Percentiles rank a stretch among this genome's conserved stretches.
Conservation (phyloP, 202 grass and related monocot species). For the Dendrocalamus latiflorus region DNA sequence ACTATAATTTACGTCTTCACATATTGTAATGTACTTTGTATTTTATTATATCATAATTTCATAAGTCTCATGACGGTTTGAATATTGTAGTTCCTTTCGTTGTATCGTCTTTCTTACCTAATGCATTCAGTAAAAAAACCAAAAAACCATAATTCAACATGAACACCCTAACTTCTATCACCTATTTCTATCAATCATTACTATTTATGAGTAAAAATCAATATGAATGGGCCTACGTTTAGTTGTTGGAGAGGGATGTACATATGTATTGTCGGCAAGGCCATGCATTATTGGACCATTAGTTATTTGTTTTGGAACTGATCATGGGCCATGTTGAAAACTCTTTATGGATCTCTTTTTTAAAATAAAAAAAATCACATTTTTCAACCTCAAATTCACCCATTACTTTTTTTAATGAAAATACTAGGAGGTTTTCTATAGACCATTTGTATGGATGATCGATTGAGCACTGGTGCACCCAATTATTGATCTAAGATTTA, state of each 20-base stretch:
- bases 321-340: background rate
- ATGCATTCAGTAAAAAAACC: too few relatives aligned
- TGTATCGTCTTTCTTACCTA: too few relatives aligned
- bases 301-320: background rate
- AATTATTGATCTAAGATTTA: conserved; percentile 17
- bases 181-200: too few relatives aligned
- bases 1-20: too few relatives aligned
- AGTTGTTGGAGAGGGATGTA: background rate
- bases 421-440: background rate
- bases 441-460: background rate
- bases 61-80: rapidly evolving
- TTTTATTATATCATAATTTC: too few relatives aligned
- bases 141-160: too few relatives aligned
- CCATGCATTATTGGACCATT: background rate
- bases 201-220: too few relatives aligned
- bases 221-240: too few relatives aligned
- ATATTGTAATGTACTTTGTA: too few relatives aligned
- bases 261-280: conserved; percentile 18
- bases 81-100: too few relatives aligned
- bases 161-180: too few relatives aligned
- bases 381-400: background rate
- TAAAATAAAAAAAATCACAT: background rate
- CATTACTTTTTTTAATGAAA: background rate
- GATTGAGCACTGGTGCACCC: background rate
- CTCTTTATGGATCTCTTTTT: background rate